Base-by-base conservation (phyloP, 495 filamentous ascomycete species). In the Penicillium mononematosum region DNA sequence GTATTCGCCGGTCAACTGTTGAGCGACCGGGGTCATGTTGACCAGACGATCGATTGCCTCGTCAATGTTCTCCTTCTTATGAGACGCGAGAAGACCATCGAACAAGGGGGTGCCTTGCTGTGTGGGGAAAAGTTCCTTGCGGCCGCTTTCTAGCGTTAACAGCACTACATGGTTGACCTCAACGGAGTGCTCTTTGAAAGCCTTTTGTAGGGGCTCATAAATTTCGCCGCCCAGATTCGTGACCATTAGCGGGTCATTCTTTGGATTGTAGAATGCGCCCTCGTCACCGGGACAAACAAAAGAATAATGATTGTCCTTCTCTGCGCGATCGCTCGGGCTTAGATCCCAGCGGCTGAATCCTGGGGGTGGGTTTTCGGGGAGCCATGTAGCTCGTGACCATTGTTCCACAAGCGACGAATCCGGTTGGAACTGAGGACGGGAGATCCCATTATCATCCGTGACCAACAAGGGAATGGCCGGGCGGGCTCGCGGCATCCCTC, bases 41-140 rank as follows among this genome's bases (percentile, higher is more conserved):
- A 71, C 66, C 12, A 79, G 50, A 20, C 44, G 50, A 43, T 75
- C 66, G 24, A 70, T 66, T 11, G 64, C 66, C 14, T 58, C 50
- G 2, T 63, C 50, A 16, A 58, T 31, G 0, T 64, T 53, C 4
- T 64, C 38, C 29, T 66, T 58, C 14, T 56, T 44, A 45, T 69
- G 64, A 22, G 72, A 70, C 11, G 66, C 64, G 27, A 71, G 59
- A 5, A 80, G 61, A n/a, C 60, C 61, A 19, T 77, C 65, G 32
- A 78, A 75, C 22, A 80, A 51, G 7, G 62, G 61, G 11, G 66
- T 71, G 11, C 71, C 70, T 39, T 76, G 71, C 50, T 76, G 69
- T 49, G 75, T 62, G 4, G 77, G 77, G 56, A 80, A 80, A 38
- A 78, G 56, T 38, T 80, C 76, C 49, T 78, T 80, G 42, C 77